Evolutionary conservation across 768 basidiomycete genomes (phyloP).

Genomic region (Grammothele lineata): DNA sequence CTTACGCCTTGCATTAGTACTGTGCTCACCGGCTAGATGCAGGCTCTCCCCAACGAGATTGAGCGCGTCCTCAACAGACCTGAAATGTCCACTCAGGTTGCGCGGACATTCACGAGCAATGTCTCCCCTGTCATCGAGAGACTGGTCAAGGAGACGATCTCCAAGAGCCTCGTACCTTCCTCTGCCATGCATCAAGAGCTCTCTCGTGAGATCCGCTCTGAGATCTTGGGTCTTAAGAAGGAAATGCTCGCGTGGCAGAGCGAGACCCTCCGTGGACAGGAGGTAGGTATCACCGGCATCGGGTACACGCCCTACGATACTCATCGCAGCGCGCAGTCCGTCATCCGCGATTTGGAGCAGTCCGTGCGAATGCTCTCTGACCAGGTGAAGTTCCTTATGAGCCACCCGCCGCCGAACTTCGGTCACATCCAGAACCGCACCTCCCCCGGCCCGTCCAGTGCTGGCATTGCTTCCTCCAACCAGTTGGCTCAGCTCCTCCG

Average conservation of each 20-base stretch:
- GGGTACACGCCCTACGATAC: too few species aligned
- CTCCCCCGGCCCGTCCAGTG: conserved; percentile 20
- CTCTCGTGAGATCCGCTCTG: conserved; percentile 65
- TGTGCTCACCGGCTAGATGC: too few species aligned
- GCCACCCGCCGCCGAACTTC: conserved; percentile 35
- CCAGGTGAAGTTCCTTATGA: conserved; percentile 74
- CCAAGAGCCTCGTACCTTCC: conserved; percentile 72
- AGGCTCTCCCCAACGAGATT: conserved; percentile 77
- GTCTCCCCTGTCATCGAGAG: conserved; percentile 75
- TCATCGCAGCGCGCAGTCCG: conserved; percentile 38
- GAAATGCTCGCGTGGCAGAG: conserved; percentile 81
- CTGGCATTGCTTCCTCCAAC: conserved; percentile 16
- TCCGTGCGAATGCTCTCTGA: conserved; percentile 71
- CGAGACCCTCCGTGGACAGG: conserved; percentile 72
- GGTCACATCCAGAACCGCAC: conserved; percentile 15
- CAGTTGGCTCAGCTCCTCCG: conserved; percentile 24
- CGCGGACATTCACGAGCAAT: conserved; percentile 65
- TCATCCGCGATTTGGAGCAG: conserved; percentile 79
- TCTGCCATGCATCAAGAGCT: conserved; percentile 76
- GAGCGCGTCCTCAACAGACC: conserved; percentile 74
- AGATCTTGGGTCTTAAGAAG: conserved; percentile 73
- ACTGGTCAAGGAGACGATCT: conserved; percentile 76
- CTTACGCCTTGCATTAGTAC: too few species aligned
- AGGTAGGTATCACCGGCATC: conserved; percentile 43
- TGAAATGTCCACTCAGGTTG: conserved; percentile 73